These are phyloP conservation scores for Petunia secreta DNA, from an alignment of 257 asterid genomes.

Conservation along the genomic window DNA sequence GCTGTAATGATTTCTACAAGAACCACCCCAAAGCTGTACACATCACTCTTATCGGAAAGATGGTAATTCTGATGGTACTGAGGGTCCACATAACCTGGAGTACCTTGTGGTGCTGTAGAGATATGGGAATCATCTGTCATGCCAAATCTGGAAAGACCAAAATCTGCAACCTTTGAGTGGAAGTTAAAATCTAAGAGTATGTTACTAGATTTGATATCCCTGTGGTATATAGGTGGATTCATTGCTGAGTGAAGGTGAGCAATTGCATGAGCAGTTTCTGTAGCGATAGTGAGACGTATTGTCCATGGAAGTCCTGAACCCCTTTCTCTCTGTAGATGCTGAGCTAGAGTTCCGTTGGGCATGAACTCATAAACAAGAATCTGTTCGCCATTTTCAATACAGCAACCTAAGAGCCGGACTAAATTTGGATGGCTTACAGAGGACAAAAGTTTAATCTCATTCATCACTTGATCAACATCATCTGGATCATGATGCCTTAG, in stretches of 20 bases:
- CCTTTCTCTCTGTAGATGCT: slow-evolving; percentile 78
- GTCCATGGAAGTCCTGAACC: slow-evolving; percentile 82
- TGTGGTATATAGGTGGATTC: slow-evolving; percentile 89
- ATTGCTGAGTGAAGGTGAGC: slow-evolving; percentile 80
- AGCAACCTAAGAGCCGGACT: slow-evolving; percentile 87
- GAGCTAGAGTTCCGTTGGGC: slow-evolving; percentile 87
- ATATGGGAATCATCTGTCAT: slow-evolving; percentile 90
- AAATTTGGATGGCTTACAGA: slow-evolving; percentile 89
- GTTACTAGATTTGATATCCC: slow-evolving; percentile 89
- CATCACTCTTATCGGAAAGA: slow-evolving; percentile 93
- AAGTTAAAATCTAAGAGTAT: slow-evolving; percentile 71
- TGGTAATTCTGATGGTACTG: slow-evolving; percentile 95
- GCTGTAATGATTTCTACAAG: slow-evolving; percentile 92
- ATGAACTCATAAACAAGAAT: slow-evolving; percentile 88
- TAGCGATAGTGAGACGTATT: slow-evolving; percentile 78
- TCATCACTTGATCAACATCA: slow-evolving; percentile 78
- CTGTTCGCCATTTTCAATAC: slow-evolving; percentile 85
- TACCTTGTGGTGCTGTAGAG: slow-evolving; percentile 96
- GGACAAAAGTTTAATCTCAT: slow-evolving; percentile 85
- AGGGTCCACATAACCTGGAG: slow-evolving; percentile 95
- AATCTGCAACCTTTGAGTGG: slow-evolving; percentile 89
- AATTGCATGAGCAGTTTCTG: slow-evolving; percentile 82
- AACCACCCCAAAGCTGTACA: slow-evolving; percentile 94
- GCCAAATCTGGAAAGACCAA: slow-evolving; percentile 88
- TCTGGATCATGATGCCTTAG: slow-evolving; percentile 68